Base-by-base conservation (phyloP, 441 rosid species). In the Aquilaria agallochum region DNA sequence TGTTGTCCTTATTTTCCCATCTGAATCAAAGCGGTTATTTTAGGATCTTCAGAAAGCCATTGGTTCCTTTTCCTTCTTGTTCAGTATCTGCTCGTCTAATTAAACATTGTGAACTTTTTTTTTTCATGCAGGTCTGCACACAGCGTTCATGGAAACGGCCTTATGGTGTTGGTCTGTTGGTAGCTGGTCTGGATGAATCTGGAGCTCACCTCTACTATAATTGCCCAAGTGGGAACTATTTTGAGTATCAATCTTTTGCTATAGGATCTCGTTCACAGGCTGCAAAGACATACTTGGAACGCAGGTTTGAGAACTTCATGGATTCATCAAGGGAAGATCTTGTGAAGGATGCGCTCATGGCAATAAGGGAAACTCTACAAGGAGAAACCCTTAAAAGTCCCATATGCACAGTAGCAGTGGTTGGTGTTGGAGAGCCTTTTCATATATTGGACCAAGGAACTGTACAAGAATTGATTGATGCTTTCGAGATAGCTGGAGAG, bases 261-360 rank as follows among this genome's bases (percentile, higher is more conserved):
- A 88, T 90, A 2, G 97, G 95, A 14, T 90, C 97, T 31, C 97
- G 97, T 60, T 90, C 97, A 51, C 97, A 90, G 76, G 96, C 95
- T 47, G 95, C 97, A 57, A 90, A 90, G 65, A 90, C 97, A 49
- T 90, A 86, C 70, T 78, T 90, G 82, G 97, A 90, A 56, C 95
- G 97, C 58, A 83, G 79, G 69, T 90, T 82, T 47, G 80, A 83
- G 76, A 78, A 71, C 69, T 90, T 90, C 55, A 63, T 9, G 62
- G 84, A 84, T 55, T 82, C 95, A 33, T 81, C 90, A 14, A 76
- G 89, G 44, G 97, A 88, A 6, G 92, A 88, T 70, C 76, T 90
- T 65, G 70, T 90, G n/a, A 90, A 85, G 75, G 92, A 90, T 65
- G 95, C 97, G n/a, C 80, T 90, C 53, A 59, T 87, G 73, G 92